These are phyloP conservation scores for Clonostachys sp. DNA, from an alignment of 2,329 filamentous ascomycete species.

Conservation along the genomic window DNA sequence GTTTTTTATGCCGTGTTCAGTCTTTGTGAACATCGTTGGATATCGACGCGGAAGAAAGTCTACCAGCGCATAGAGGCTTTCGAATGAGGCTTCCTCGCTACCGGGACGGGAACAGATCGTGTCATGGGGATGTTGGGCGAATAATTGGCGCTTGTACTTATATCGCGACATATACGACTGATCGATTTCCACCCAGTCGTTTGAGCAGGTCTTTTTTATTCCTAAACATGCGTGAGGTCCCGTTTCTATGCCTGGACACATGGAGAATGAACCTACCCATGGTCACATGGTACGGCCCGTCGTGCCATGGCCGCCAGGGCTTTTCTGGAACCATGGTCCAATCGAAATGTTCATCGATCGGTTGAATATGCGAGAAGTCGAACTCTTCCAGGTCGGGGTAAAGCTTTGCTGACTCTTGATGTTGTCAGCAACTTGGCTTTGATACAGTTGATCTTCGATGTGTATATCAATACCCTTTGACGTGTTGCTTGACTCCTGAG, in stretches of 20 bases:
- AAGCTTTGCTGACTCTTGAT: too few relatives aligned
- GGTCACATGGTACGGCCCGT: neutral
- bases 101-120: neutral
- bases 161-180: neutral
- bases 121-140: neutral
- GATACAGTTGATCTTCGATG: too few relatives aligned
- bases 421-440: too few relatives aligned
- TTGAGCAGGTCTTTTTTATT: neutral
- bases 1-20: neutral
- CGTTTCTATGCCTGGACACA: too few relatives aligned
- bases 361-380: neutral
- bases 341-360: neutral
- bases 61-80: neutral
- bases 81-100: neutral
- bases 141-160: neutral
- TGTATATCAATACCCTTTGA: too few relatives aligned
- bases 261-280: neutral
- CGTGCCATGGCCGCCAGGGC: neutral
- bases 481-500: too few relatives aligned
- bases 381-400: neutral
- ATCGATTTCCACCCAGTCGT: neutral
- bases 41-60: neutral
- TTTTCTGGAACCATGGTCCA: neutral
- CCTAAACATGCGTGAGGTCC: neutral
- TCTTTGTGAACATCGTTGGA: neutral